phyloP scores from a whole-genome alignment of 2,329 filamentous ascomycete genomes.

The Cladobotryum protrusum region DNA sequence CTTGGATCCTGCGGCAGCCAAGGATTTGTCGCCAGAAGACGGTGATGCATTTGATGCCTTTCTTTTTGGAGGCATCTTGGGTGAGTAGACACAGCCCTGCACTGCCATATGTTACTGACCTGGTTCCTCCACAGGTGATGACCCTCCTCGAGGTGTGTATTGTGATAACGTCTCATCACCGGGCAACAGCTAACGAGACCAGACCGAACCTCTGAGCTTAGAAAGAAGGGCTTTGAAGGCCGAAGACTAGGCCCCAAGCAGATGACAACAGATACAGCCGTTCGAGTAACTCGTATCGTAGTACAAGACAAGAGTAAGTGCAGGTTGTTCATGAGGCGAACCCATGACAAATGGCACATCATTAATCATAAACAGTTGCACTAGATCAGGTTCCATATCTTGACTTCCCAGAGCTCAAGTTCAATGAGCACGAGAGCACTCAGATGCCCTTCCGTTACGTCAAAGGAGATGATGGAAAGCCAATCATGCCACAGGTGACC shows the following conservation, averaged over 20 bases:
- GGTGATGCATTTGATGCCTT: constrained; percentile 81
- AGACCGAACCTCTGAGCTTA: constrained; percentile 94
- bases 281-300: constrained; percentile 85
- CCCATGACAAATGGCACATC: not conserved
- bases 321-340: not conserved
- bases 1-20: constrained; percentile 75
- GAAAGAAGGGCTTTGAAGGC: constrained; percentile 86
- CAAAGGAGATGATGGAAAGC: constrained; percentile 63
- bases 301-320: constrained; percentile 71
- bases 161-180: constrained; percentile 2
- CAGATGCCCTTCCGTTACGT: constrained; percentile 99
- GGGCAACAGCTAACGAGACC: constrained; percentile 2
- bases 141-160: constrained; percentile 82
- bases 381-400: constrained; percentile 75
- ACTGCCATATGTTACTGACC: constrained; percentile 3
- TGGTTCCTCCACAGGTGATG: constrained; percentile 59
- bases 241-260: constrained; percentile 85
- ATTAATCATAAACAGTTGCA: constrained; percentile 48
- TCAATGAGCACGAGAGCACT: constrained; percentile 88
- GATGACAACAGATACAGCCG: constrained; percentile 98
- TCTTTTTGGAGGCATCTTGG: constrained; percentile 91
- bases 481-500: constrained; percentile 84
- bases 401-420: constrained; percentile 82
- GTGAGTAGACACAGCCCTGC: constrained; percentile 41
- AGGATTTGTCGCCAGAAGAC: constrained; percentile 79